phyloP scores from a whole-genome alignment of 192 early-diverging fungal genomes.

The Backusella circina region DNA sequence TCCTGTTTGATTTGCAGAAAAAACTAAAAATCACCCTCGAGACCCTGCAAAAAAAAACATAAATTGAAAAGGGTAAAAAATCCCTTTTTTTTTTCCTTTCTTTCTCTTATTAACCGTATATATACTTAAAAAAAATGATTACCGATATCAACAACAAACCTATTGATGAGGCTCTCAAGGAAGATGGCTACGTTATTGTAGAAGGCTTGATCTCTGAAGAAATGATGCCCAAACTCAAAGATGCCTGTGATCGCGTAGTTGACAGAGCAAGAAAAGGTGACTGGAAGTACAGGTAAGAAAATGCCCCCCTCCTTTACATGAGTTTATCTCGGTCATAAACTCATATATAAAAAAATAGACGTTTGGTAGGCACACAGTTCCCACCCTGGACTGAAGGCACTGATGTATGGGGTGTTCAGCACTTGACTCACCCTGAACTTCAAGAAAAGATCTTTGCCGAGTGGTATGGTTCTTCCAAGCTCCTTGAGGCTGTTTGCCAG shows the following conservation, averaged over 20 bases:
- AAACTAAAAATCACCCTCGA: not conserved
- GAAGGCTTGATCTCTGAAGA: constrained; percentile 38
- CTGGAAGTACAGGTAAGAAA: constrained; percentile 35
- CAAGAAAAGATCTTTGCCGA: constrained; percentile 40
- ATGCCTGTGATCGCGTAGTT: constrained; percentile 37
- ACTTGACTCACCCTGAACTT: constrained; percentile 45
- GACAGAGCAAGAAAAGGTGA: constrained; percentile 37
- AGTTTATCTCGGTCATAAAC: not conserved
- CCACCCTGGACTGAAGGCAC: constrained; percentile 44
- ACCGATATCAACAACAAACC: constrained; percentile 19
- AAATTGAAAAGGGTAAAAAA: not conserved
- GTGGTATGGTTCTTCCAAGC: constrained; percentile 40
- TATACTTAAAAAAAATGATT: constrained; percentile 3
- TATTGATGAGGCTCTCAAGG: constrained; percentile 27
- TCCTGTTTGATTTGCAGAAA: not conserved
- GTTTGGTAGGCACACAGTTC: constrained; percentile 46
- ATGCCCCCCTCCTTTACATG: too few species aligned
- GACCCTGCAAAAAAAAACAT: not conserved
- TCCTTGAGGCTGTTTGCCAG: constrained; percentile 40
- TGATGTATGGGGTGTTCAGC: constrained; percentile 49
- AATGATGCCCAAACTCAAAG: constrained; percentile 28
- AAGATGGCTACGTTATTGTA: constrained; percentile 43
- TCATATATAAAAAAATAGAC: constrained; percentile 10
- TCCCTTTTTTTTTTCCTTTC: not conserved
- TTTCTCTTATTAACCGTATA: not conserved